phyloP scores from a whole-genome alignment of 1,284 basidiomycete species.

The Boletus semigastroideus region DNA sequence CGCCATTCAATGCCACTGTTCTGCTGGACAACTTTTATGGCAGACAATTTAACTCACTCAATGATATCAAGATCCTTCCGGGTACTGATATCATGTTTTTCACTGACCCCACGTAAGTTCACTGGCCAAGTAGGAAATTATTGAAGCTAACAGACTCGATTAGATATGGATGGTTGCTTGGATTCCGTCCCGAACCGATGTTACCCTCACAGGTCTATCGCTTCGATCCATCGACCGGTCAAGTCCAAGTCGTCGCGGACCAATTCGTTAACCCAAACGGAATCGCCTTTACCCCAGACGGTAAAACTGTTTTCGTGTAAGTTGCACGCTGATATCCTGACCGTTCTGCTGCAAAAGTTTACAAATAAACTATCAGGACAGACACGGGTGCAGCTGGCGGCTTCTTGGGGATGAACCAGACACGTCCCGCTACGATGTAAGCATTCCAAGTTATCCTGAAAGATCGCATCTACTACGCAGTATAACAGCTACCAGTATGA shows the following conservation, averaged over 20 bases:
- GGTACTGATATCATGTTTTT: not conserved
- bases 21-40: constrained; percentile 73
- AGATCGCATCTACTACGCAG: not conserved
- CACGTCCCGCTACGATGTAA: constrained; percentile 67
- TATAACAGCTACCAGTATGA: constrained; percentile 63
- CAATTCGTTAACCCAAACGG: constrained; percentile 65
- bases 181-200: constrained; percentile 63
- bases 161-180: constrained; percentile 63
- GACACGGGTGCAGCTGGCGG: constrained; percentile 53
- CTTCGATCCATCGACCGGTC: constrained; percentile 62
- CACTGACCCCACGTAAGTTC: not conserved
- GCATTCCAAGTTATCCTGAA: constrained; percentile 14
- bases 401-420: constrained; percentile 56
- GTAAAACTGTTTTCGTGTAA: constrained; percentile 65
- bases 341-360: not conserved
- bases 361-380: constrained; percentile 36
- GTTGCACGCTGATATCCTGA: constrained; percentile 22
- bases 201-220: constrained; percentile 75
- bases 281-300: constrained; percentile 67
- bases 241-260: constrained; percentile 69
- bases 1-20: constrained; percentile 64
- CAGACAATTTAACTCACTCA: constrained; percentile 77
- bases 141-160: not conserved
- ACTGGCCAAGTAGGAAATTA: not conserved
- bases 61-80: constrained; percentile 57